These are phyloP conservation scores for Metschnikowia anglica DNA, from an alignment of 805 yeast species.

Conservation along the genomic window DNA sequence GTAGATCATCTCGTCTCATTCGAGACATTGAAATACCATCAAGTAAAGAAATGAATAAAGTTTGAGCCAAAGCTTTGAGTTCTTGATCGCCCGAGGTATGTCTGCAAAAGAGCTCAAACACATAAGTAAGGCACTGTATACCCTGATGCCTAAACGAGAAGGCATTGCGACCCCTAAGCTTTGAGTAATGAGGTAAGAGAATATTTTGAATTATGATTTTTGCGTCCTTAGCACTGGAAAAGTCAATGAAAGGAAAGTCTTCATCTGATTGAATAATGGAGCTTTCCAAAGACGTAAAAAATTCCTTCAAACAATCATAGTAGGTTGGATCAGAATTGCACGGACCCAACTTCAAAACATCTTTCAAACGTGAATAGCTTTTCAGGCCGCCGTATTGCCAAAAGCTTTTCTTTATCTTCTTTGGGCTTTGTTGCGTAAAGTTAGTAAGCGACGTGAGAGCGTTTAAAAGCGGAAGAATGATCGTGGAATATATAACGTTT, in stretches of 20 bases:
- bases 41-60: conserved; percentile 9
- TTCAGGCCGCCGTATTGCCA: conserved; percentile 52
- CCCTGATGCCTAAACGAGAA: conserved; percentile 22
- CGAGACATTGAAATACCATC: conserved; percentile 12
- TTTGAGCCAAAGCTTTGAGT: conserved; percentile 5
- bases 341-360: conserved; percentile 52
- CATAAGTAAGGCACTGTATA: conserved; percentile 22
- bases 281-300: conserved; percentile 23
- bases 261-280: conserved; percentile 13
- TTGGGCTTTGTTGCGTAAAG: conserved; percentile 15
- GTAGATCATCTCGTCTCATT: conserved; percentile 6
- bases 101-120: conserved; percentile 17
- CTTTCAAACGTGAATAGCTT: conserved; percentile 40
- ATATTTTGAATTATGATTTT: conserved; percentile 19
- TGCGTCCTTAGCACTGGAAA: conserved; percentile 22
- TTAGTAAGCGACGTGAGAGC: conserved; percentile 34
- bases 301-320: conserved; percentile 32
- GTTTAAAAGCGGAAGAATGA: conserved; percentile 50
- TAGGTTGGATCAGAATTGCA: conserved; percentile 52
- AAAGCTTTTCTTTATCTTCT: conserved; percentile 45
- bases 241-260: conserved; percentile 23
- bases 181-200: conserved; percentile 20
- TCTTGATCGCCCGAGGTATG: conserved; percentile 1
- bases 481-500: conserved; percentile 41
- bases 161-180: conserved; percentile 18